Evolutionary conservation across 305 asterid genomes (phyloP), one percentile per base, ranked within the genome.

Genomic region (Euphrasia arctica): DNA sequence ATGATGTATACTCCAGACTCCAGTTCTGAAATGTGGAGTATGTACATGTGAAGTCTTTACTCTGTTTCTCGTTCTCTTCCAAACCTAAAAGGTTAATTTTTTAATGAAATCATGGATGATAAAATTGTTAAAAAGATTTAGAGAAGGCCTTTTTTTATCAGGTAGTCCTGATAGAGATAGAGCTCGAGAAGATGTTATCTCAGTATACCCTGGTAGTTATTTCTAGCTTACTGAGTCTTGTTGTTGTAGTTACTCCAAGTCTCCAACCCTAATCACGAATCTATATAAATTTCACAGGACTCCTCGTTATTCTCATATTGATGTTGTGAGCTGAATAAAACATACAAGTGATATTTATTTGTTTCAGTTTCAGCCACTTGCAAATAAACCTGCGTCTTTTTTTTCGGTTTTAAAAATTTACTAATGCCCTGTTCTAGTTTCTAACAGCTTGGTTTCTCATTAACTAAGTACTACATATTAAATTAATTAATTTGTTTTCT

Each of bases 371-470:
- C 13, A 6, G 8, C 62, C 9, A 59, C 56, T 34, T 47, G 54
- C 18, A 13, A 4, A 9, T 42, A 28, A 29, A 36, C 59, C 15
- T 48, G 27, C 27, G 27, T 25, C 27, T 25, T 25, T 25, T 25
- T 3, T 60, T 6, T 1, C 15, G 31, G 12, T 3, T 11, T 52
- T 29, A 31, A 25, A 8, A 51, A n/a, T 11, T 32, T 29, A 14
- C 52, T 55, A 13, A 12, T 50, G 63, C 10, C 29, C 14, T 13
- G 42, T 49, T 48, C 28, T 50, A 9, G 48, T 25, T 43, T n/a
- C 41, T 34, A 34, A 58, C 54, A 14, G 11, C 49, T 64, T 27
- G 49, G n/a, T 60, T 75, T 3, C 15, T 12, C 9, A 48, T 66
- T 8, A 13, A 64, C 45, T 29, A 32, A 8, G 22, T 9, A 9